These are phyloP conservation scores for Botrytis tulipae DNA, from an alignment of 2,329 filamentous ascomycete species.

Conservation along the genomic window DNA sequence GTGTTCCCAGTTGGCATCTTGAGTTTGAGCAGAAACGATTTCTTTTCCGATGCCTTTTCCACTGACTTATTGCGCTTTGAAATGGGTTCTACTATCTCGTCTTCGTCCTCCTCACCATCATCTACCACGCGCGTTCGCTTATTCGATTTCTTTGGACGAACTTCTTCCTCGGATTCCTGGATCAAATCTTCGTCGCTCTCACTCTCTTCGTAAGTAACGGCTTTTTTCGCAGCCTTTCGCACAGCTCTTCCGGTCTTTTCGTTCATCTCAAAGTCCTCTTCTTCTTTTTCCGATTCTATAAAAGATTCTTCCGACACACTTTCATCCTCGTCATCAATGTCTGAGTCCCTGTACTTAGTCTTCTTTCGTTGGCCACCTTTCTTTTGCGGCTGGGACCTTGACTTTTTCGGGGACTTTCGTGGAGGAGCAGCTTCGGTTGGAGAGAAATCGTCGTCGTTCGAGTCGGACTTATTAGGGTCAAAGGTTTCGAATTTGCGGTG, in stretches of 20 bases:
- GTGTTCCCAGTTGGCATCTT: slow-evolving; percentile 30
- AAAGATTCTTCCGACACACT: slow-evolving; percentile 52
- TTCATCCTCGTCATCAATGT: slow-evolving; percentile 58
- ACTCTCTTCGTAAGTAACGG: slow-evolving; percentile 50
- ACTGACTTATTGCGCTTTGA: slow-evolving; percentile 15
- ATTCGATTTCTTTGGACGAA: slow-evolving; percentile 28
- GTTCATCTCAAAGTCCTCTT: slow-evolving; percentile 45
- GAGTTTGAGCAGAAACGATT: slow-evolving; percentile 34
- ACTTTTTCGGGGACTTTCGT: slow-evolving; percentile 46
- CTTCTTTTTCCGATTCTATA: slow-evolving; percentile 44
- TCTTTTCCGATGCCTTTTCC: slow-evolving; percentile 11
- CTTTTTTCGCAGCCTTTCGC: slow-evolving; percentile 48
- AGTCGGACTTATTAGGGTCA: slow-evolving; percentile 65
- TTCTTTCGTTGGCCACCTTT: slow-evolving; percentile 41
- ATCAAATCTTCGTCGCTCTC: slow-evolving; percentile 40
- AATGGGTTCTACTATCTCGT: slow-evolving; percentile 23
- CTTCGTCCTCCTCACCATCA: slow-evolving; percentile 34
- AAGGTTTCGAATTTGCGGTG: slow-evolving; percentile 59
- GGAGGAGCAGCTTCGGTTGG: slow-evolving; percentile 50
- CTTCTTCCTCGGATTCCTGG: slow-evolving; percentile 35
- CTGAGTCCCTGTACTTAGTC: slow-evolving; percentile 55
- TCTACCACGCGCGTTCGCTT: slow-evolving; percentile 31
- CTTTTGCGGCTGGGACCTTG: slow-evolving; percentile 34
- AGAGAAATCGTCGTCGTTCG: slow-evolving; percentile 65
- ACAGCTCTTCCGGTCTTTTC: slow-evolving; percentile 48